Evolutionary conservation across 1,284 basidiomycete species (phyloP).

Genomic region (Phlebopus sp.): DNA sequence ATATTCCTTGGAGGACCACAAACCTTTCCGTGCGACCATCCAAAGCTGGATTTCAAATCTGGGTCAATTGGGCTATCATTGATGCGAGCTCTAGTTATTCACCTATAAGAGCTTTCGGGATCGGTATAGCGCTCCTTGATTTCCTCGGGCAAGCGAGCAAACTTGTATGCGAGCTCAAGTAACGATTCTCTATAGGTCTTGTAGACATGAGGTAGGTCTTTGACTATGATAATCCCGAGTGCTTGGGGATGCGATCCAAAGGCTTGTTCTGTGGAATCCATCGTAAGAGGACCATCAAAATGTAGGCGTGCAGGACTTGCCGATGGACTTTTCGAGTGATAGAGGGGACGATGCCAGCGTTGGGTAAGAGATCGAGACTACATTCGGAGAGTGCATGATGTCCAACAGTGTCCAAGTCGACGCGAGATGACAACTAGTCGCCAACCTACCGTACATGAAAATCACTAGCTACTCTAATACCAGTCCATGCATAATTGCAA

Average conservation of each 20-base stretch:
- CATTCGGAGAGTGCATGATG: conserved; percentile 51
- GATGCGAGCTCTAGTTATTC: conserved; percentile 13
- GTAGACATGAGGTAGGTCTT: conserved; percentile 74
- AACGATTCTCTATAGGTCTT: conserved; percentile 60
- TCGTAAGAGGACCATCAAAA: neutral
- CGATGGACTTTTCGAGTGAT: conserved; percentile 60
- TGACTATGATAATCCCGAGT: conserved; percentile 78
- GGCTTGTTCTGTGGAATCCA: conserved; percentile 55
- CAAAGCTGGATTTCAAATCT: conserved; percentile 56
- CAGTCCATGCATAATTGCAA: too few relatives aligned
- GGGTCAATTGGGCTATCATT: conserved; percentile 1
- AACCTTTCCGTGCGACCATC: conserved; percentile 92
- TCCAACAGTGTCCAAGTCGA: too few relatives aligned
- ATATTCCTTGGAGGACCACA: conserved; percentile 8
- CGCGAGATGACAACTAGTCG: too few relatives aligned
- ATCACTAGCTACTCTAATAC: too few relatives aligned
- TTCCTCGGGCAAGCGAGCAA: conserved; percentile 66
- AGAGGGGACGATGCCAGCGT: conserved; percentile 58
- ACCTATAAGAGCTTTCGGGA: conserved; percentile 69
- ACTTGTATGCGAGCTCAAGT: conserved; percentile 69
- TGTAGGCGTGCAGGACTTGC: conserved; percentile 34
- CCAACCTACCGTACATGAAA: too few relatives aligned
- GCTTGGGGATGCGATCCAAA: conserved; percentile 77
- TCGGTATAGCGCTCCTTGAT: conserved; percentile 71
- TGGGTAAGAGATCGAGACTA: conserved; percentile 69